Evolutionary conservation across 306 rosid species (phyloP).

Genomic region (Gynostemma pentaphyllum): DNA sequence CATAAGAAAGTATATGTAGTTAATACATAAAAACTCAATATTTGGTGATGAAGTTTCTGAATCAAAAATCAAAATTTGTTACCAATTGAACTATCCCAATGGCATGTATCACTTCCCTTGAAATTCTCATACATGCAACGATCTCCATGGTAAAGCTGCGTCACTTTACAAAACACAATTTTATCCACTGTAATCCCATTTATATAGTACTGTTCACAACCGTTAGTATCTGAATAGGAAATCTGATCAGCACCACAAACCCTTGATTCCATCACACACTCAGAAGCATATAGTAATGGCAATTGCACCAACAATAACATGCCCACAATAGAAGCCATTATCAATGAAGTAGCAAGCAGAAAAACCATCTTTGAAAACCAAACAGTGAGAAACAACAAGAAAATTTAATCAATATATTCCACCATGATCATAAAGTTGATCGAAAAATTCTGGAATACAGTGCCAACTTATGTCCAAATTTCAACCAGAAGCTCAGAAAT

Average conservation of each 20-base stretch:
- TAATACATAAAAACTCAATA: neutral
- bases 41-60: neutral
- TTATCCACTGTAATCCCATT: constrained; percentile 42
- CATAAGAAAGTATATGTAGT: neutral
- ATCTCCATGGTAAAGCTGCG: constrained; percentile 36
- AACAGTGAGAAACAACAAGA: constrained; percentile 12
- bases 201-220: constrained; percentile 38
- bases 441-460: neutral
- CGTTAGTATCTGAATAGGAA: constrained; percentile 31
- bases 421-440: neutral
- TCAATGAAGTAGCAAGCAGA: constrained; percentile 16
- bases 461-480: neutral
- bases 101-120: constrained; percentile 33
- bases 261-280: constrained; percentile 24
- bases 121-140: constrained; percentile 42
- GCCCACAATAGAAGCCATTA: constrained; percentile 30
- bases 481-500: neutral
- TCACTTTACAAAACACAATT: constrained; percentile 45
- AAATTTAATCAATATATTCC: constrained; percentile 1
- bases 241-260: constrained; percentile 43
- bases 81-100: constrained; percentile 36
- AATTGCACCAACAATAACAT: constrained; percentile 37
- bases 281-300: constrained; percentile 35
- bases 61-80: constrained; percentile 9
- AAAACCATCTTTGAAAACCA: constrained; percentile 13